Base-by-base conservation (phyloP, 2,329 filamentous ascomycete genomes). In the Ophiocordyceps sinensis region DNA sequence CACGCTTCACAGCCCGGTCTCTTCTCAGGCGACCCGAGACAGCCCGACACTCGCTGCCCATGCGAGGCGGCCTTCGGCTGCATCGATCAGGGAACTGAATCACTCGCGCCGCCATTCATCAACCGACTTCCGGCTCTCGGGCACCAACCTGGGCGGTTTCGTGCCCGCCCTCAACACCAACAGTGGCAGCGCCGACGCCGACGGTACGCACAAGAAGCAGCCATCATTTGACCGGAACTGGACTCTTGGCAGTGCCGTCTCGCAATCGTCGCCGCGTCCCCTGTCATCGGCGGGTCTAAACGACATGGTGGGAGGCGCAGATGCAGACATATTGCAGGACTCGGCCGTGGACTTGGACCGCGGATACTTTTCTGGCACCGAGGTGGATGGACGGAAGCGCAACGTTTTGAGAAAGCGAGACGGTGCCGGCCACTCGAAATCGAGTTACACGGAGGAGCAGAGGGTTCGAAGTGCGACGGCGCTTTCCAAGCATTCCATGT, bases 321-420 rank as follows among this genome's bases (percentile, higher is more conserved):
- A 63, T 14, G 50, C 59, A 13, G 57, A 64, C 12, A 51, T 63
- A 8, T 30, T 42, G 13, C 66, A 66, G 46, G 70, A 75, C 44
- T 67, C 67, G 9, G 63, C 64, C 14, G 60, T 67, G 21, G 84
- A 93, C 45, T 60, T 85, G 14, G 91, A 96, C 53, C 76, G 86
- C 30, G 89, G 88, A 21, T 96, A 96, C 59, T 94, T 95, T 55
- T 95, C 89, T 8, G 86, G 88, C 3, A 83, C 82, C 14, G 89
- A 96, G 53, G 68, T 79, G 11, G 87, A 95, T 47, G 75, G 75
- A 36, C 77, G 82, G 43, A 78, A 75, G 51, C 75, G 84, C 37
- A 93, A 86, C 55, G 69, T 91, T 37, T 66, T 95, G 48, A 85
- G 85, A 59, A 93, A 91, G 63, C 79, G 84, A 43, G 75, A 78